Conservation (phyloP, 2,329 filamentous ascomycete genomes). For the Sporothrix sp. region DNA sequence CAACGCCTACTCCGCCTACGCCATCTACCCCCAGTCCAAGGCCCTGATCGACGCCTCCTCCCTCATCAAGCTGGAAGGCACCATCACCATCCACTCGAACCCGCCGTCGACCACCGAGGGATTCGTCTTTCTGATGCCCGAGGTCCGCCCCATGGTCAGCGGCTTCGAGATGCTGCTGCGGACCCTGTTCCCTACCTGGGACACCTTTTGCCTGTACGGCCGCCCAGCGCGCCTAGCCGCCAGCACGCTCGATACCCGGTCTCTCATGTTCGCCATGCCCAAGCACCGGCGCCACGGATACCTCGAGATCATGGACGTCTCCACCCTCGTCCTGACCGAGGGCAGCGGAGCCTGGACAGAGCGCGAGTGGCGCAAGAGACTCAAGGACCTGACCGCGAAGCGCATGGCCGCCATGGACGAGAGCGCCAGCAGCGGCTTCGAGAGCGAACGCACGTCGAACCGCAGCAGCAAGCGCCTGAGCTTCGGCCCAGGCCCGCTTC, state of each 20-base stretch:
- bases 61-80: constrained; percentile 84
- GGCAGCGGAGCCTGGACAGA: constrained; percentile 73
- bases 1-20: constrained; percentile 85
- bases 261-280: constrained; percentile 97
- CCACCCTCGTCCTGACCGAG: constrained; percentile 65
- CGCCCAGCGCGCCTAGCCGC: constrained; percentile 78
- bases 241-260: constrained; percentile 75
- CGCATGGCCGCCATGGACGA: constrained; percentile 60
- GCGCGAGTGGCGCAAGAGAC: constrained; percentile 74
- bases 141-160: constrained; percentile 79
- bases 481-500: constrained; percentile 30
- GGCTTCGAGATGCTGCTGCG: constrained; percentile 94
- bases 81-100: constrained; percentile 75
- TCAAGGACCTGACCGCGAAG: constrained; percentile 79
- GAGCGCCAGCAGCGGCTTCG: constrained; percentile 27
- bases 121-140: constrained; percentile 97
- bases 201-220: constrained; percentile 85
- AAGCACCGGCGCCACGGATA: constrained; percentile 82
- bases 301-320: constrained; percentile 78
- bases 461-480: constrained; percentile 49
- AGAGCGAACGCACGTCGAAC: constrained; percentile 45
- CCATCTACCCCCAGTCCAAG: constrained; percentile 91
- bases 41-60: constrained; percentile 91
- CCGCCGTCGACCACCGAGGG: constrained; percentile 74
- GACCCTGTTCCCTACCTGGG: constrained; percentile 88